These are phyloP conservation scores for Haemoproteus tartakovskyi DNA, from an alignment of 169 alveolate genomes.

Conservation along the genomic window DNA sequence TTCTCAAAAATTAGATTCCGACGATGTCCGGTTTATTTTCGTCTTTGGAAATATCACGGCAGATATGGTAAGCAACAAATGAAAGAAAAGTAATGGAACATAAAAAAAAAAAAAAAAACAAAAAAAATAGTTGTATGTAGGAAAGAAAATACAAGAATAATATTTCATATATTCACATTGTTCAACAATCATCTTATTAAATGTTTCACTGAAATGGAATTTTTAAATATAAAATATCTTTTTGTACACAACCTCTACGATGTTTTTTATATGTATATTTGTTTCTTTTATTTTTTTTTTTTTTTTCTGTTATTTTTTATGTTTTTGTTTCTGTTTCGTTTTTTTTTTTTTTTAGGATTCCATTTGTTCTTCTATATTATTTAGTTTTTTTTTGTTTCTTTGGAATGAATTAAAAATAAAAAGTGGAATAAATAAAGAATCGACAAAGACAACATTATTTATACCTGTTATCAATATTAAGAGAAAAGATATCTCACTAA, in stretches of 20 bases:
- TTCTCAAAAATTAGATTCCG: too few relatives aligned
- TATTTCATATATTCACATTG: too few relatives aligned
- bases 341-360: conserved; percentile 31
- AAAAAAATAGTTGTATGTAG: not conserved
- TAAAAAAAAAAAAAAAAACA: not conserved
- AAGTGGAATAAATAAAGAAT: not conserved
- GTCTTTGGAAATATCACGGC: conserved; percentile 61
- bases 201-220: too few relatives aligned
- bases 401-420: conserved; percentile 51
- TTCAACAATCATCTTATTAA: too few relatives aligned
- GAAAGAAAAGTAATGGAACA: not conserved
- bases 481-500: conserved; percentile 42
- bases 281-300: not conserved
- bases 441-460: conserved; percentile 20
- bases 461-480: conserved; percentile 64
- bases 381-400: conserved; percentile 53
- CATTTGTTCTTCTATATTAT: conserved; percentile 51
- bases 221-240: too few relatives aligned
- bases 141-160: too few relatives aligned
- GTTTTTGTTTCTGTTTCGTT: not conserved
- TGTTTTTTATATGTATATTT: not conserved
- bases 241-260: not conserved
- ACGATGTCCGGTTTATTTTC: conserved; percentile 27
- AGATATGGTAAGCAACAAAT: conserved; percentile 55
- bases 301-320: not conserved